Base-by-base conservation (phyloP, 2,329 filamentous ascomycete genomes). In the Ilyonectria sp. region DNA sequence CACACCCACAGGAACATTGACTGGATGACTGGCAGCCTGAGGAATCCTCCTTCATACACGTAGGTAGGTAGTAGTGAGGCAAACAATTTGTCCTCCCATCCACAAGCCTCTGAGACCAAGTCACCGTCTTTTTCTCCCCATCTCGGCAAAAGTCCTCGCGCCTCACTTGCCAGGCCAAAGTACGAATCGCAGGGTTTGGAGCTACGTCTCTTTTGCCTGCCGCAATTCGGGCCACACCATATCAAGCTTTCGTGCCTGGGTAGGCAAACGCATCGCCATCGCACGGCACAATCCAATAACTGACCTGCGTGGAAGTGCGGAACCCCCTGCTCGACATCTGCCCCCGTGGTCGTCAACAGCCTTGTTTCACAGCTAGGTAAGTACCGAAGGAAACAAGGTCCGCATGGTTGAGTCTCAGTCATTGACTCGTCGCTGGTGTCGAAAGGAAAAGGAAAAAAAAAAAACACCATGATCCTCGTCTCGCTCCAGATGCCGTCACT, bases 191-290 rank as follows among this genome's bases (percentile, higher is more conserved):
- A 8, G 8, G 2, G 40, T 43, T 19, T 17, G 40, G 15, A 7
- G 8, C 8, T 43, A 3, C 40, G 2, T 43, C 7, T 23, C 19
- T 21, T 19, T 53, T 53, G 50, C 31, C n/a, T 35, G 60, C 52
- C 60, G 52, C 43, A 50, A 62, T 10, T 17, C 31, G 33, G 6
- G 19, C 23, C 33, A 46, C n/a, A 26, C 40, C 31, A 62, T 44
- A 37, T 35, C 60, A 62, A 53, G 52, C 60, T 49, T 56, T 53
- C 52, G 40, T 56, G 59, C 43, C 52, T 63, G 33, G 21, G 47
- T 19, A 46, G 31, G 17, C 29, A 37, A 37, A 43, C 35, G 21
- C 35, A 55, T 10, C 33, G 19, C 21, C 53, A n/a, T 43, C 23
- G 13, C 33, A 43, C 53, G 21, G 21, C 50, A 54, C n/a, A 6